These are phyloP conservation scores for Cercospora zeae-maydis DNA, from an alignment of 2,329 filamentous ascomycete genomes.

Conservation along the genomic window DNA sequence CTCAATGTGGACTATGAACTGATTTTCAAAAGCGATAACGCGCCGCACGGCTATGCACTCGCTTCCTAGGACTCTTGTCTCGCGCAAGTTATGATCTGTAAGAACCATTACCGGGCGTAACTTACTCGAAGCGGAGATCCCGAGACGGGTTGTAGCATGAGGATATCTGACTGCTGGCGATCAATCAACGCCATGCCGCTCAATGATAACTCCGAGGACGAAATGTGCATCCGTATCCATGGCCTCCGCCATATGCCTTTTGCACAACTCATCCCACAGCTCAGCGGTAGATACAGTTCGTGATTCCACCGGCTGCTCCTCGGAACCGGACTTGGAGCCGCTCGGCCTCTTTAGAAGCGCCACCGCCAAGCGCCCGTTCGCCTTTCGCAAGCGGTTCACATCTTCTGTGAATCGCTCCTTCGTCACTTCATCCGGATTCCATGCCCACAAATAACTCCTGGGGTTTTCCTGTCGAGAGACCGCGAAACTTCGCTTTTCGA, in stretches of 20 bases:
- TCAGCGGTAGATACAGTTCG: background rate
- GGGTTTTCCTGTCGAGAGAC: background rate
- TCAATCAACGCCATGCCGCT: background rate
- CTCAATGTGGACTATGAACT: background rate
- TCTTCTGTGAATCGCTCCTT: background rate
- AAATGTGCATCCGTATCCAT: background rate
- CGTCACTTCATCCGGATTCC: background rate
- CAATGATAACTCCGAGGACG: background rate
- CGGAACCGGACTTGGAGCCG: background rate
- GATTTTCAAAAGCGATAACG: background rate
- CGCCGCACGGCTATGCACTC: background rate
- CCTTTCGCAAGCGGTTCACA: background rate
- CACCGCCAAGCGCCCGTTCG: background rate
- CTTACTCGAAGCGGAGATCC: background rate
- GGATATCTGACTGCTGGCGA: background rate
- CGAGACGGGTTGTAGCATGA: background rate
- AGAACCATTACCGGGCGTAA: background rate
- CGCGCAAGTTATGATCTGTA: background rate
- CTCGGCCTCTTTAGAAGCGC: background rate
- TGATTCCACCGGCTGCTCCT: background rate
- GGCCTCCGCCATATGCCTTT: background rate
- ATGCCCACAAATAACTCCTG: background rate
- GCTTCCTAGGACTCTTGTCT: background rate
- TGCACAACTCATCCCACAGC: background rate
- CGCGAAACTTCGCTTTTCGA: background rate